A percentile compares a stretch with the other conserved stretches of the same genome.
These are phyloP conservation scores for Haplosporangium sp. DNA, from an alignment of 371 early-diverging fungal genomes.

Conservation along the genomic window DNA sequence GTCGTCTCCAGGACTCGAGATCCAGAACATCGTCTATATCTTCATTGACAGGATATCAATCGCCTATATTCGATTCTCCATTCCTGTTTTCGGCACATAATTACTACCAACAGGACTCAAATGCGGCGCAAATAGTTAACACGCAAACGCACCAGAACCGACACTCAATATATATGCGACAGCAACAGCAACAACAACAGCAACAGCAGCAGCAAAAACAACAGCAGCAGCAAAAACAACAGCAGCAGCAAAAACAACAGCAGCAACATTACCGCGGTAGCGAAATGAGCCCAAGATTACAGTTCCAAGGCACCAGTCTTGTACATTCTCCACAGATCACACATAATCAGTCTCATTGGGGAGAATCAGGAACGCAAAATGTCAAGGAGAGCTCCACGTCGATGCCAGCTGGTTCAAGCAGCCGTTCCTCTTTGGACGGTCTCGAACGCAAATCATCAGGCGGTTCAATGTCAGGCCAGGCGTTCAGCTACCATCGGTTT, in stretches of 20 bases:
- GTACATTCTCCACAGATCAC: slow-evolving; percentile 20
- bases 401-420: slow-evolving; percentile 4
- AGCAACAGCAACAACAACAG: slow-evolving; percentile 13
- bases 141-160: slow-evolving; percentile 15
- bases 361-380: slow-evolving; percentile 1
- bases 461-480: slow-evolving; percentile 6
- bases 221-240: neutral
- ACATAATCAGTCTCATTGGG: slow-evolving; percentile 24
- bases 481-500: slow-evolving; percentile 29
- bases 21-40: slow-evolving; percentile 44
- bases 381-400: slow-evolving; percentile 16
- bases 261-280: slow-evolving; percentile 1
- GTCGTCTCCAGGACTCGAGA: slow-evolving; percentile 14
- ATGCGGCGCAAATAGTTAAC: neutral
- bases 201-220: slow-evolving; percentile 7
- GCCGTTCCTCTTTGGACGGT: slow-evolving; percentile 18
- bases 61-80: slow-evolving; percentile 34
- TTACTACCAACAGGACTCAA: slow-evolving; percentile 18
- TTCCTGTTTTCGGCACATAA: slow-evolving; percentile 18
- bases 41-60: slow-evolving; percentile 31
- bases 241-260: no score
- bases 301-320: slow-evolving; percentile 22
- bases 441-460: slow-evolving; percentile 15
- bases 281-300: slow-evolving; percentile 24
- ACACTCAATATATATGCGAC: slow-evolving; percentile 2